A percentile compares a stretch with the other conserved stretches of the same genome.
Evolutionary conservation across 139 green algal species (phyloP).

Genomic region (Yamagishiella unicocca): DNA sequence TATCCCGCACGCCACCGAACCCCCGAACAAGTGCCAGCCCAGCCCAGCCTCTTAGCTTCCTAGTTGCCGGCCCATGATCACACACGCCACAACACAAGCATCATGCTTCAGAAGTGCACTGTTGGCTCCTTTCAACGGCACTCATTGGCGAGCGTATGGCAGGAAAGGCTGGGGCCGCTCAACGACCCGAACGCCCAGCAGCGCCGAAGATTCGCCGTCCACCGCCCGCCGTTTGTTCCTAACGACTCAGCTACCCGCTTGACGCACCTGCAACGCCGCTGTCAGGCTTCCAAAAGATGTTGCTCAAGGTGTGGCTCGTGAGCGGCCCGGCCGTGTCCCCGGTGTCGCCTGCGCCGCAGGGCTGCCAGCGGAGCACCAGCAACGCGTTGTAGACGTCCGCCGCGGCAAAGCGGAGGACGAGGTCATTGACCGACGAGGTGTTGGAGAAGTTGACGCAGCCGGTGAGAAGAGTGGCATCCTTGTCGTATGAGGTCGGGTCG

Average conservation of each 20-base stretch:
- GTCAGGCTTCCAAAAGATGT: constrained; percentile 7
- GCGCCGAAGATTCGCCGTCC: no score
- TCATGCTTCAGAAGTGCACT: neutral
- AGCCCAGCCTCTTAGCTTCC: no score
- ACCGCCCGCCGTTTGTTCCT: no score
- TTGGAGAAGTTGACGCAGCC: neutral
- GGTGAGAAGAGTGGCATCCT: neutral
- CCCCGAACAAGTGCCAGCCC: no score
- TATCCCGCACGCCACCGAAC: no score
- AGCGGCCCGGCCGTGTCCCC: neutral
- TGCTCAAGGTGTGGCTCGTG: neutral
- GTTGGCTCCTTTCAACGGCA: neutral
- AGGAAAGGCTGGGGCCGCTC: neutral
- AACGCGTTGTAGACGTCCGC: no score
- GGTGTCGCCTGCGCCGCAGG: neutral
- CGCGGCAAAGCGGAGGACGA: neutral
- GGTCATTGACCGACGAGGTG: neutral
- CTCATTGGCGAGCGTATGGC: neutral
- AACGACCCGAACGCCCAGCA: neutral
- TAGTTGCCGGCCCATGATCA: no score
- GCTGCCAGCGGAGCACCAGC: neutral
- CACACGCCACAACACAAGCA: no score
- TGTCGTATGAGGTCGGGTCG: neutral
- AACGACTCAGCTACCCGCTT: neutral
- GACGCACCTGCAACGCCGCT: constrained; percentile 13